A percentile compares a stretch with the other conserved stretches of the same genome.
phyloP scores from a whole-genome alignment of 495 filamentous ascomycete genomes.

The Lepraria neglecta region DNA sequence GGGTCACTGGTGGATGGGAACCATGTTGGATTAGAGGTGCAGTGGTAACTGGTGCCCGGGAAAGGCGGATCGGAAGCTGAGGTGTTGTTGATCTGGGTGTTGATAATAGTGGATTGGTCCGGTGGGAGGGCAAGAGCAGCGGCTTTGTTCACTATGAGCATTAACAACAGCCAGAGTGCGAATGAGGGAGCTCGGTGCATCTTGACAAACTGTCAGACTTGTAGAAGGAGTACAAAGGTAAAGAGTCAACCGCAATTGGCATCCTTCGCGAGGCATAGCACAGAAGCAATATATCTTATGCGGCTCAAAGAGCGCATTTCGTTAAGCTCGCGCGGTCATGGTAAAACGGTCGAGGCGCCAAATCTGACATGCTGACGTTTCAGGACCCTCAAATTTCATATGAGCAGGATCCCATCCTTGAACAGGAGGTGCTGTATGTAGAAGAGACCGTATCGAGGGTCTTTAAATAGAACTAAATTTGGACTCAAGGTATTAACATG shows the following conservation, averaged over 20 bases:
- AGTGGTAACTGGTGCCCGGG: not conserved
- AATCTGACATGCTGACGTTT: not conserved
- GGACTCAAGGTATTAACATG: too few relatives aligned
- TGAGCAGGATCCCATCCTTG: not conserved
- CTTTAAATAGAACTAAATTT: too few relatives aligned
- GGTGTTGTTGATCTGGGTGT: not conserved
- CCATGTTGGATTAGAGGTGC: slow-evolving; percentile 6
- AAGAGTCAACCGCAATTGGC: not conserved
- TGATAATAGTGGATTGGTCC: not conserved
- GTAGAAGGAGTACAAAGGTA: not conserved
- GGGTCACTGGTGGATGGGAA: not conserved
- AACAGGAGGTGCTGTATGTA: not conserved
- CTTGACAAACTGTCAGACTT: not conserved
- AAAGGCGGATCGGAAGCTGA: not conserved
- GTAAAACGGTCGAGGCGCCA: not conserved
- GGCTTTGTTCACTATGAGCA: not conserved
- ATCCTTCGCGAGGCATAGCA: not conserved
- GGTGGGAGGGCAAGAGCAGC: slow-evolving; percentile 4
- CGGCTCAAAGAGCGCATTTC: not conserved
- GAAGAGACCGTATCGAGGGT: not conserved
- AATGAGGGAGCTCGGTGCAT: not conserved
- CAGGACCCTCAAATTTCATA: not conserved
- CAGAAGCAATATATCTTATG: not conserved
- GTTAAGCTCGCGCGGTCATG: not conserved
- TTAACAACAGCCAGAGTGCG: not conserved